Percentiles rank a stretch among this genome's conserved stretches.
These are phyloP conservation scores for Babesia sp. DNA, from an alignment of 169 alveolate genomes.

Conservation along the genomic window DNA sequence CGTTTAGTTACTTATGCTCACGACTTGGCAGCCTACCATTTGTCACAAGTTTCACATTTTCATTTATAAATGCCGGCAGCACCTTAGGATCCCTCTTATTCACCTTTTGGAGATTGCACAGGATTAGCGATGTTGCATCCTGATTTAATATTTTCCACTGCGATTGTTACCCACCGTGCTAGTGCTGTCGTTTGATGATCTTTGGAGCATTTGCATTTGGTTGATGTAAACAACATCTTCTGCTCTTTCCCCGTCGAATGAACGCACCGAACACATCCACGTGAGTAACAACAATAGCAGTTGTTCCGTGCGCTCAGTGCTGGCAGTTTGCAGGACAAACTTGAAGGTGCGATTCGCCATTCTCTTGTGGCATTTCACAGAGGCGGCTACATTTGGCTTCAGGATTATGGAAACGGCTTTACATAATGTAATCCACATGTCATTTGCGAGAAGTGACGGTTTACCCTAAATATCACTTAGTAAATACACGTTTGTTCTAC, in stretches of 20 bases:
- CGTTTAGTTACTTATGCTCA: neutral
- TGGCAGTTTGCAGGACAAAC: slow-evolving; percentile 18
- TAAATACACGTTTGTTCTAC: neutral
- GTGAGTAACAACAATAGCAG: neutral
- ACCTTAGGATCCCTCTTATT: slow-evolving; percentile 14
- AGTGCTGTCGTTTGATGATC: slow-evolving; percentile 20
- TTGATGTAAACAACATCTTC: slow-evolving; percentile 30
- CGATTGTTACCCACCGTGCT: slow-evolving; percentile 14
- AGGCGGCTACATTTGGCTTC: slow-evolving; percentile 16
- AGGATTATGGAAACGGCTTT: slow-evolving; percentile 5
- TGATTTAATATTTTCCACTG: neutral
- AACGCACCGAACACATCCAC: slow-evolving; percentile 39
- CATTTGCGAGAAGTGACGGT: neutral
- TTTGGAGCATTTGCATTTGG: slow-evolving; percentile 26
- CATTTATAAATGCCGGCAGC: slow-evolving; percentile 5
- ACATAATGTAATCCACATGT: slow-evolving; percentile 17
- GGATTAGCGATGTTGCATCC: slow-evolving; percentile 22
- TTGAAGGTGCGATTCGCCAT: slow-evolving; percentile 30
- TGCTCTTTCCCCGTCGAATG: slow-evolving; percentile 27
- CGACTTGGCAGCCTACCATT: slow-evolving; percentile 1
- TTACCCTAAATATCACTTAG: neutral
- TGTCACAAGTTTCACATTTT: slow-evolving; percentile 9
- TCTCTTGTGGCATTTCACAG: slow-evolving; percentile 32
- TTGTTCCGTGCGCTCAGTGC: slow-evolving; percentile 14
- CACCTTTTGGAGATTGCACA: slow-evolving; percentile 4